Conservation (phyloP, 805 yeast species). For the Suhomyces tanzawaensis region DNA sequence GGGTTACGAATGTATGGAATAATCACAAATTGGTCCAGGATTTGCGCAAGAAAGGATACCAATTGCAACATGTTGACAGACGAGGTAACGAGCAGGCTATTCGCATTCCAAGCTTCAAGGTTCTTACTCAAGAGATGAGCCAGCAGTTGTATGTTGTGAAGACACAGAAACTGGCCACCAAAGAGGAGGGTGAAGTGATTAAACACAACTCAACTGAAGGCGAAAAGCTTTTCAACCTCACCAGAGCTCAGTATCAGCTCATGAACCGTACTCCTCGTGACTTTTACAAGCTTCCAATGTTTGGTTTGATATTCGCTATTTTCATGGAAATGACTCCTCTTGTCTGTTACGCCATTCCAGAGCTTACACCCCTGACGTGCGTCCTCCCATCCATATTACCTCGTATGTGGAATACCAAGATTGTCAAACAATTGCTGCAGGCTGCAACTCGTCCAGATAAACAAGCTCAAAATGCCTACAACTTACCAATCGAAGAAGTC, state of each 20-base stretch:
- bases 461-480: constrained; percentile 43
- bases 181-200: constrained; percentile 19
- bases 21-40: constrained; percentile 27
- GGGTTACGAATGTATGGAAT: constrained; percentile 54
- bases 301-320: constrained; percentile 44
- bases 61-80: constrained; percentile 19
- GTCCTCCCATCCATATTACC: constrained; percentile 47
- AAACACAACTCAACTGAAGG: constrained; percentile 11
- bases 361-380: constrained; percentile 58
- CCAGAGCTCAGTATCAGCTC: constrained; percentile 50
- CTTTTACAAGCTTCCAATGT: constrained; percentile 51
- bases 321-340: constrained; percentile 57
- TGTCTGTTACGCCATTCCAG: constrained; percentile 52
- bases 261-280: constrained; percentile 51
- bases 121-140: constrained; percentile 34
- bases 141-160: constrained; percentile 39
- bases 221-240: constrained; percentile 32
- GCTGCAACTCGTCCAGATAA: constrained; percentile 5
- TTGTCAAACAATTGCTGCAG: constrained; percentile 15
- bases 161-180: constrained; percentile 16
- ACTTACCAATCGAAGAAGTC: constrained; percentile 39
- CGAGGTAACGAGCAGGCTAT: constrained; percentile 25
- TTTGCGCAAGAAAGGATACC: constrained; percentile 17
- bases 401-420: constrained; percentile 27
- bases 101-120: constrained; percentile 31